Conservation (phyloP, 495 filamentous ascomycete genomes). For the Podospora anserina region DNA sequence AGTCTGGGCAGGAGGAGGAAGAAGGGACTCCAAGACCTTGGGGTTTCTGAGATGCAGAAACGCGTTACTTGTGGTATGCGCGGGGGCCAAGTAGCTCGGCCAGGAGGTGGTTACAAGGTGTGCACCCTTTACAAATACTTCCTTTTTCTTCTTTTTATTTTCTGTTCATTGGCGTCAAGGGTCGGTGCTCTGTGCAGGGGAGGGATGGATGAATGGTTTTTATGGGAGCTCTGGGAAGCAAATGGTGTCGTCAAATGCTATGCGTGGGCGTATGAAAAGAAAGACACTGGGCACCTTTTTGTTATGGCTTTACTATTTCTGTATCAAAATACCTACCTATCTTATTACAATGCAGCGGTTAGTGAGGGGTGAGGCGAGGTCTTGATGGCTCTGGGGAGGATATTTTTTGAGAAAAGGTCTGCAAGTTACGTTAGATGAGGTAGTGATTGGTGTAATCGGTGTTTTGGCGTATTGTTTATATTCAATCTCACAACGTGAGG, state of each 20-base stretch:
- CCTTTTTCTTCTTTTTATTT: slow-evolving; percentile 1
- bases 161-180: slow-evolving; percentile 6
- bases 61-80: no score
- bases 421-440: background rate
- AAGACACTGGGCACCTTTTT: slow-evolving; percentile 1
- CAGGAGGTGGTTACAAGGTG: no score
- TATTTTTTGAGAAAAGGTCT: background rate
- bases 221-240: slow-evolving; percentile 1
- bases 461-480: background rate
- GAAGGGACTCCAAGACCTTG: background rate
- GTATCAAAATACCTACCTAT: background rate
- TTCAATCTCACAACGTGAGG: no score
- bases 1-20: background rate
- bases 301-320: background rate
- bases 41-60: no score
- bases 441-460: background rate
- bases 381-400: background rate
- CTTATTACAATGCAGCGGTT: background rate
- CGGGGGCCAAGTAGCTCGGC: no score
- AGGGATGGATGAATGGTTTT: background rate
- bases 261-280: slow-evolving; percentile 14
- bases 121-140: no score
- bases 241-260: background rate
- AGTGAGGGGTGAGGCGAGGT: background rate
- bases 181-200: background rate